Evolutionary conservation across 2,329 filamentous ascomycete species (phyloP), one percentile per base, ranked within the genome.

Genomic region (Pyrenochaeta sp.): DNA sequence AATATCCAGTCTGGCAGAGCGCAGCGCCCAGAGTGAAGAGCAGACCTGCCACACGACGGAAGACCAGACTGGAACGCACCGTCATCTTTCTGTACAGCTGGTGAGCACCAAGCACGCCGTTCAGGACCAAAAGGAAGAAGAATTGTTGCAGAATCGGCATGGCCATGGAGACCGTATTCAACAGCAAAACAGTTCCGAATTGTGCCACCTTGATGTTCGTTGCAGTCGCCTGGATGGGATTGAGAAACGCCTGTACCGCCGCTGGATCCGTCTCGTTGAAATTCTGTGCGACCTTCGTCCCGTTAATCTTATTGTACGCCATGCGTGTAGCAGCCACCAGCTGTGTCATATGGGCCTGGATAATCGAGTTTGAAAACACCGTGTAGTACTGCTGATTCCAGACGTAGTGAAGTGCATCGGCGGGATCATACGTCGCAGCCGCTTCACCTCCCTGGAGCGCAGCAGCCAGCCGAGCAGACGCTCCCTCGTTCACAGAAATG

Each of bases 141-240:
- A 79, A 79, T 48, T 78, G 72, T 41, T 75, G 72, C 22, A 79
- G 70, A 8, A 78, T 55, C n/a, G 75, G 70, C 21, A 78, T 63
- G 32, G 76, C 72, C 37, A 77, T 70, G 3, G 69, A 63, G 6
- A 77, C 54, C 0, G 74, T 78, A 49, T 77, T 78, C 58, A 77
- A 76, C 37, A 78, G 64, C 1, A 74, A 54, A 2, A 73, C 59
- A 1, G 73, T 67, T 3, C 74, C 74, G 47, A 78, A 73, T 0
- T 60, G 41, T 0, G 74, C 77, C 0, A 68, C 60, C 40, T 75
- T 69, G 38, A 78, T 64, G 51, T 78, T 72, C 32, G 66, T 48
- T 3, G 53, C 58, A 4, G 55, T 45, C 4, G 73, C 51, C 6
- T 51, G 45, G 61, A 75, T 76, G 1, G 76, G 75, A 24, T 73